Evolutionary conservation across 2,329 filamentous ascomycete species (phyloP).

Genomic region (Didymella arachidicola): DNA sequence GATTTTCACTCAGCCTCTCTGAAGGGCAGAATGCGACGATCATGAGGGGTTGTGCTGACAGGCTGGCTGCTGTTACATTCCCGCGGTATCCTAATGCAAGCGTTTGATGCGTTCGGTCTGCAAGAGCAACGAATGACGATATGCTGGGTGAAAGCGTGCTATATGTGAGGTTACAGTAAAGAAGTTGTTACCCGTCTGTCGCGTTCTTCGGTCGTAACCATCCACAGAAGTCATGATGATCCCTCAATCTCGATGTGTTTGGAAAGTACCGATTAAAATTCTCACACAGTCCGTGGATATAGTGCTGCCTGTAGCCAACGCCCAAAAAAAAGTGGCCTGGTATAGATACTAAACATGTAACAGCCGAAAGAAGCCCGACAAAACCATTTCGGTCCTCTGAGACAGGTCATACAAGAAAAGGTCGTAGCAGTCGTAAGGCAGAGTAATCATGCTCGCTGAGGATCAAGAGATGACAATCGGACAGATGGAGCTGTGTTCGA

Average conservation of each 20-base stretch:
- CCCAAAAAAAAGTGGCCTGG: conserved; percentile 20
- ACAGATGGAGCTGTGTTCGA: conserved; percentile 8
- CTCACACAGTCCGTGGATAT: conserved; percentile 27
- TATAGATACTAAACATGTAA: conserved; percentile 25
- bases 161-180: conserved; percentile 18
- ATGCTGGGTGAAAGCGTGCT: conserved; percentile 1
- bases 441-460: conserved; percentile 17
- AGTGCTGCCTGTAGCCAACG: conserved; percentile 31
- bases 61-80: conserved; percentile 16
- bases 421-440: conserved; percentile 20
- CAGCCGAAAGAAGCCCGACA: conserved; percentile 8
- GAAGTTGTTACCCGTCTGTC: background rate
- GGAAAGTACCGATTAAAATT: conserved; percentile 11
- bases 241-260: conserved; percentile 4
- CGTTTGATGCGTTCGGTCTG: conserved; percentile 15
- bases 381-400: background rate
- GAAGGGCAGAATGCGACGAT: background rate
- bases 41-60: conserved; percentile 15
- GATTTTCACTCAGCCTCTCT: background rate
- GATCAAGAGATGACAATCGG: conserved; percentile 13
- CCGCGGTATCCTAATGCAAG: conserved; percentile 12
- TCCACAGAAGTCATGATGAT: conserved; percentile 4
- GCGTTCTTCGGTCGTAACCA: conserved; percentile 2
- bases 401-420: conserved; percentile 7
- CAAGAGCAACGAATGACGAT: conserved; percentile 5